These are phyloP conservation scores for Umbelopsis ramanniana DNA, from an alignment of 192 early-diverging fungal genomes.

Conservation along the genomic window DNA sequence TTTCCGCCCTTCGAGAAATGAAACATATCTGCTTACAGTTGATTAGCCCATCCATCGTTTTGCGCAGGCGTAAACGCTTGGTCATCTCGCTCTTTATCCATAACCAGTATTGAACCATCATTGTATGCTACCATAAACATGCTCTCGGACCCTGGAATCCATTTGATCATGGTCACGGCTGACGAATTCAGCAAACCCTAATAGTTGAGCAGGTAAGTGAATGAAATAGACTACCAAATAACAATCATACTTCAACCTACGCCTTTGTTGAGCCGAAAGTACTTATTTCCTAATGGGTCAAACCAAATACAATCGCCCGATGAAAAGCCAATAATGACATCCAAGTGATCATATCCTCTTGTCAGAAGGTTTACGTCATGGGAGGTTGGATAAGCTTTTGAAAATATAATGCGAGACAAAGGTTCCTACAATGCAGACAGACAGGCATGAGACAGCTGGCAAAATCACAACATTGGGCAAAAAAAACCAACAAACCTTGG, in stretches of 20 bases:
- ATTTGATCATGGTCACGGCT: constrained; percentile 80
- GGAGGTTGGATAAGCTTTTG: constrained; percentile 77
- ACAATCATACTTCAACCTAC: constrained; percentile 41
- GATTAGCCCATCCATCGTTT: constrained; percentile 28
- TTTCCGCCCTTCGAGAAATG: no score
- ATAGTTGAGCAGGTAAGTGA: not conserved
- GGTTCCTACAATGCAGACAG: constrained; percentile 61
- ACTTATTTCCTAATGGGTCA: constrained; percentile 86
- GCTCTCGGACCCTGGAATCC: constrained; percentile 87
- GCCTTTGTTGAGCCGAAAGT: constrained; percentile 81
- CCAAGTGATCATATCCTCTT: constrained; percentile 69
- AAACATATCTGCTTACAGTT: constrained; percentile 27
- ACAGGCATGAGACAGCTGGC: not conserved
- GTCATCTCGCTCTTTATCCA: constrained; percentile 91
- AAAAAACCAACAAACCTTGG: constrained; percentile 58
- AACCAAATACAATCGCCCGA: constrained; percentile 86
- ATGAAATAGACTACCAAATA: not conserved
- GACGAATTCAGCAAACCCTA: constrained; percentile 67
- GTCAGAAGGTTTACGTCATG: constrained; percentile 84
- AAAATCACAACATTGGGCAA: not conserved
- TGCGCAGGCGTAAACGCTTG: constrained; percentile 46
- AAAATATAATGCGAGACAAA: constrained; percentile 75
- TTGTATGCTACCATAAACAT: constrained; percentile 84
- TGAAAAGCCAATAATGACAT: constrained; percentile 84
- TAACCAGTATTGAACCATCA: constrained; percentile 83